phyloP scores from a whole-genome alignment of 2,329 filamentous ascomycete genomes.

The Trichoderma cornu-damae region DNA sequence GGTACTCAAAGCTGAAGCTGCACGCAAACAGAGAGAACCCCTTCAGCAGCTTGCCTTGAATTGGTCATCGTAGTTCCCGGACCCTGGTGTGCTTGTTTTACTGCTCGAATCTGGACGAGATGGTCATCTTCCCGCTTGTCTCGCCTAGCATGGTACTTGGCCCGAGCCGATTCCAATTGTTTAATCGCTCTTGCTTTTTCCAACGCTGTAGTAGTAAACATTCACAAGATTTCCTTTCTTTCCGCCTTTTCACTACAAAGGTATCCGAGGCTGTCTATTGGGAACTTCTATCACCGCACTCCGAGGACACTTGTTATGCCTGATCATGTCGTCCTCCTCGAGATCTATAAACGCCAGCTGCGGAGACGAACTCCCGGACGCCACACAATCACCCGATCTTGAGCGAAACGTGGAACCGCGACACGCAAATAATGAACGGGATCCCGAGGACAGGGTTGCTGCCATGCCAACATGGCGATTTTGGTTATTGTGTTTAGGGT shows the following conservation, averaged over 20 bases:
- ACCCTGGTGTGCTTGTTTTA: background rate
- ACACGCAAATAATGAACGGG: background rate
- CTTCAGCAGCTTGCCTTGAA: background rate
- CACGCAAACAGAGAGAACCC: background rate
- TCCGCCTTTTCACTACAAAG: no score
- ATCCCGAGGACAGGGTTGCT: background rate
- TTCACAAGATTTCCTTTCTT: no score
- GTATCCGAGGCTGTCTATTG: no score
- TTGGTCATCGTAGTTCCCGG: no score
- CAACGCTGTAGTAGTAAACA: no score
- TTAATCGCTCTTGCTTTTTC: background rate
- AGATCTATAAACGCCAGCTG: background rate
- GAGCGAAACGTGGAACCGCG: background rate
- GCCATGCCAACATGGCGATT: constrained; percentile 31
- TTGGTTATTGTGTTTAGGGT: constrained; percentile 34
- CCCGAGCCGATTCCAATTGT: background rate
- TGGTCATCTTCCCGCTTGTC: background rate
- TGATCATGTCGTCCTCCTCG: background rate
- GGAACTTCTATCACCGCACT: no score
- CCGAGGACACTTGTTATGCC: background rate
- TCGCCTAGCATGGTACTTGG: background rate
- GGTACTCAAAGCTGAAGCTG: background rate
- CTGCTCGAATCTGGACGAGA: background rate
- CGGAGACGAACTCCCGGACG: background rate
- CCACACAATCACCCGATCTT: background rate